phyloP scores from a whole-genome alignment of 2,329 filamentous ascomycete species.

The Pseudogymnoascus sp. region DNA sequence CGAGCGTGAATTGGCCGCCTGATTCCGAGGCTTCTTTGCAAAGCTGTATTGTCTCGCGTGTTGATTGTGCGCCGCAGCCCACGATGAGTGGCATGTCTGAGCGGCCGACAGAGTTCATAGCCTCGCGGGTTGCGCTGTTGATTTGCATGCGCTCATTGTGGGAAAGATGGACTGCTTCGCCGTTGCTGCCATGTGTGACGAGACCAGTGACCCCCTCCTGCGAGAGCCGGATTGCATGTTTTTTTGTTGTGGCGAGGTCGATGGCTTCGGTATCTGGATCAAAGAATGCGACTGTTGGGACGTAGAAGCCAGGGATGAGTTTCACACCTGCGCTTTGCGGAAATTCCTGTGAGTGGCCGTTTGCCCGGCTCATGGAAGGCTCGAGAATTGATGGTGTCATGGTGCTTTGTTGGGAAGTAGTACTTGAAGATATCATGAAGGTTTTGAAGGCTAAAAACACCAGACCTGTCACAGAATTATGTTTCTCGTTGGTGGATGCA shows the following conservation, averaged over 20 bases:
- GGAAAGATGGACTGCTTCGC: constrained; percentile 55
- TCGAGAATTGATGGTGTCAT: too few relatives aligned
- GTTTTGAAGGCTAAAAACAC: too few relatives aligned
- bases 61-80: constrained; percentile 55
- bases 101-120: constrained; percentile 50
- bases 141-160: constrained; percentile 50
- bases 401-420: too few relatives aligned
- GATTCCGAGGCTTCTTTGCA: constrained; percentile 51
- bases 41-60: constrained; percentile 53
- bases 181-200: constrained; percentile 55
- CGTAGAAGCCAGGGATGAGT: constrained; percentile 36
- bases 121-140: constrained; percentile 48
- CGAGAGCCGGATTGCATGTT: constrained; percentile 44
- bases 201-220: constrained; percentile 50
- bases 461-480: too few relatives aligned
- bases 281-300: constrained; percentile 43
- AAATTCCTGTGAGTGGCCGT: too few relatives aligned
- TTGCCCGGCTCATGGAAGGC: too few relatives aligned
- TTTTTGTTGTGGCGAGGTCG: constrained; percentile 10
- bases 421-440: too few relatives aligned
- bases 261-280: constrained; percentile 15
- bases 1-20: constrained; percentile 56
- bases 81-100: constrained; percentile 52
- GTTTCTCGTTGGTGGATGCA: too few relatives aligned
- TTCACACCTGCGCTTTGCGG: too few relatives aligned